Percentiles rank a stretch among this genome's conserved stretches.
phyloP scores from a whole-genome alignment of 106 monocot genomes.

The Amphibolis antarctica region DNA sequence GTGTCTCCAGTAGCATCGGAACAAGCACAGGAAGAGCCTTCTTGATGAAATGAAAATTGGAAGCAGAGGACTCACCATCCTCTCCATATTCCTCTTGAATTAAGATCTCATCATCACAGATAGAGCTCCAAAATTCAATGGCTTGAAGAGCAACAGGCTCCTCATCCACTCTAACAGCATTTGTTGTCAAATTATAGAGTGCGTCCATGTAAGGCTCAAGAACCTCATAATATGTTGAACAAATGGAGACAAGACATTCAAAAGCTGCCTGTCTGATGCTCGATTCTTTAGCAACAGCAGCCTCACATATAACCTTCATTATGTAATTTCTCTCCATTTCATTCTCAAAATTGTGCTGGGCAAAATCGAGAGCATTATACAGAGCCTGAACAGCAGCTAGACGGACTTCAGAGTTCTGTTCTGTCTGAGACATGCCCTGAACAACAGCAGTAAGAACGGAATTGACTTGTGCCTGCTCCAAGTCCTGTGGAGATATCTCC shows the following conservation, averaged over 20 bases:
- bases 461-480: constrained; percentile 80
- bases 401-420: constrained; percentile 47
- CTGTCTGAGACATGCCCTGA: constrained; percentile 62
- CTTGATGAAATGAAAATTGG: constrained; percentile 43
- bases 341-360: constrained; percentile 67
- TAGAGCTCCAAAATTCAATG: constrained; percentile 81
- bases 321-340: constrained; percentile 74
- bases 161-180: constrained; percentile 61
- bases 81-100: constrained; percentile 54
- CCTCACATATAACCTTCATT: constrained; percentile 67
- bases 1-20: constrained; percentile 58
- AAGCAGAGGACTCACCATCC: constrained; percentile 19
- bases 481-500: constrained; percentile 50
- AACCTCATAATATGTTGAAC: constrained; percentile 56
- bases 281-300: constrained; percentile 44
- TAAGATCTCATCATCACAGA: constrained; percentile 78
- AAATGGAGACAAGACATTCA: constrained; percentile 70
- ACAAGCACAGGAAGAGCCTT: constrained; percentile 63
- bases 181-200: constrained; percentile 50
- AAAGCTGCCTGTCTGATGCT: constrained; percentile 64
- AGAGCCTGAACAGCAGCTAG: constrained; percentile 59
- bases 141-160: constrained; percentile 84
- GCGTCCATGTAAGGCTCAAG: constrained; percentile 57
- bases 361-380: constrained; percentile 81
- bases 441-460: constrained; percentile 74